Conservation (phyloP, 148 eudicot species). For the Rhododendron simsii region DNA sequence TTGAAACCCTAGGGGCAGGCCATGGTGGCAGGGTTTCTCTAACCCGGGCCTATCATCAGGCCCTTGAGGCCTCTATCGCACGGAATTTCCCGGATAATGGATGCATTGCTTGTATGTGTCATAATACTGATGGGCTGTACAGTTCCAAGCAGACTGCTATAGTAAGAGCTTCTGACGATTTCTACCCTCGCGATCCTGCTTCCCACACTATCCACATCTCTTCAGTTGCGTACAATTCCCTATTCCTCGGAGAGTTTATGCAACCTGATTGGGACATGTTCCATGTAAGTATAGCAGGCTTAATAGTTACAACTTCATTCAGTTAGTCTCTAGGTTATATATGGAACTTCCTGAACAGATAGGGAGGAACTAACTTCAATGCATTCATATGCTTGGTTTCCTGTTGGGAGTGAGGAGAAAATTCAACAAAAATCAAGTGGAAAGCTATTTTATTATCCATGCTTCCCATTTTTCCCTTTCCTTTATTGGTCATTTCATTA, state of each 20-base stretch:
- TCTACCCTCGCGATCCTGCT: conserved; percentile 89
- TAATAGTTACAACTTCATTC: neutral
- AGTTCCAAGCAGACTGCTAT: conserved; percentile 73
- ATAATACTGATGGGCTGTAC: conserved; percentile 81
- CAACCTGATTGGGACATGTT: conserved; percentile 99
- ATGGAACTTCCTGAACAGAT: neutral
- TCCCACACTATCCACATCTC: conserved; percentile 94
- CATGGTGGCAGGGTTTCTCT: conserved; percentile 89
- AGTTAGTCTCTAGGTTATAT: neutral
- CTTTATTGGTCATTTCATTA: neutral
- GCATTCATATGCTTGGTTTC: neutral
- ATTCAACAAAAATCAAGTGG: neutral
- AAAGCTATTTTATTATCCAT: neutral
- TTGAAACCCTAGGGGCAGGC: conserved; percentile 97
- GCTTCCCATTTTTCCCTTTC: neutral
- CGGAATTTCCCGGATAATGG: conserved; percentile 84
- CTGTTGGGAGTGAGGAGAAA: neutral
- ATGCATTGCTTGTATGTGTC: conserved; percentile 92
- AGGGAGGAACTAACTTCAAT: neutral
- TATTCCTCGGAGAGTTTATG: conserved; percentile 96
- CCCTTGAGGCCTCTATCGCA: conserved; percentile 72
- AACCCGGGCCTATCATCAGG: conserved; percentile 75
- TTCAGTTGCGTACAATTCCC: conserved; percentile 76
- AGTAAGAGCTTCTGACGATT: conserved; percentile 93
- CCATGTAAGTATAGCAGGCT: conserved; percentile 54